Evolutionary conservation across 2,329 filamentous ascomycete genomes (phyloP).

Genomic region (Xylaria multiplex): DNA sequence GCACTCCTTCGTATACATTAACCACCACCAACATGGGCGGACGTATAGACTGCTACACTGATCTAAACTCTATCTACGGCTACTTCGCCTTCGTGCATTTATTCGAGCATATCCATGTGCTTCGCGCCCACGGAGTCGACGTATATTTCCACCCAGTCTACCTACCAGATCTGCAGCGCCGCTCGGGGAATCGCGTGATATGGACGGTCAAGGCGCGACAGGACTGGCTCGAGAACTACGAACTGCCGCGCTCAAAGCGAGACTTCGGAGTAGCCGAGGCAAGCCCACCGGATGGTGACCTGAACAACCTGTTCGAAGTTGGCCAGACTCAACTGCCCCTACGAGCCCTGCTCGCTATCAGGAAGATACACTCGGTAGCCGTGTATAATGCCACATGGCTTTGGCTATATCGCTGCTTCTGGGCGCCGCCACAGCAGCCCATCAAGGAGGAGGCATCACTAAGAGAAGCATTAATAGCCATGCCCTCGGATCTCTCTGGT

Average conservation of each 20-base stretch:
- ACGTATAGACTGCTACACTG: slow-evolving; percentile 30
- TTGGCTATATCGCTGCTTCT: slow-evolving; percentile 28
- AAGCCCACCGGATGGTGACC: slow-evolving; percentile 16
- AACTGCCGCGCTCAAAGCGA: slow-evolving; percentile 30
- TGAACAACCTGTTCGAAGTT: slow-evolving; percentile 23
- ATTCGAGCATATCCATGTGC: not conserved
- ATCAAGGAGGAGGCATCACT: slow-evolving; percentile 26
- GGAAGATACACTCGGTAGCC: not conserved
- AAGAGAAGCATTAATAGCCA: slow-evolving; percentile 13
- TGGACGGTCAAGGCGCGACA: slow-evolving; percentile 29
- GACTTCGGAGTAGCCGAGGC: slow-evolving; percentile 27
- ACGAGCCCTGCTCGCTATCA: slow-evolving; percentile 24
- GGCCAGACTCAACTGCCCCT: slow-evolving; percentile 24
- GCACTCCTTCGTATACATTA: too few species aligned
- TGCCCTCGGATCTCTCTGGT: slow-evolving; percentile 6
- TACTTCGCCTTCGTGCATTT: slow-evolving; percentile 28
- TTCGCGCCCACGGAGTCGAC: slow-evolving; percentile 17
- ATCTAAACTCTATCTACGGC: slow-evolving; percentile 30
- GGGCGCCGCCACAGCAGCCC: slow-evolving; percentile 23
- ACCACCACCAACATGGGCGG: slow-evolving; percentile 8
- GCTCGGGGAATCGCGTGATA: slow-evolving; percentile 28
- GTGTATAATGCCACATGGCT: slow-evolving; percentile 25
- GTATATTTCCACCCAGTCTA: slow-evolving; percentile 31
- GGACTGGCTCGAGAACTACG: slow-evolving; percentile 30
- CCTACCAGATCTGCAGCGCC: slow-evolving; percentile 19